Evolutionary conservation across 2,329 filamentous ascomycete species (phyloP).

Genomic region (Cladosporium sp.): DNA sequence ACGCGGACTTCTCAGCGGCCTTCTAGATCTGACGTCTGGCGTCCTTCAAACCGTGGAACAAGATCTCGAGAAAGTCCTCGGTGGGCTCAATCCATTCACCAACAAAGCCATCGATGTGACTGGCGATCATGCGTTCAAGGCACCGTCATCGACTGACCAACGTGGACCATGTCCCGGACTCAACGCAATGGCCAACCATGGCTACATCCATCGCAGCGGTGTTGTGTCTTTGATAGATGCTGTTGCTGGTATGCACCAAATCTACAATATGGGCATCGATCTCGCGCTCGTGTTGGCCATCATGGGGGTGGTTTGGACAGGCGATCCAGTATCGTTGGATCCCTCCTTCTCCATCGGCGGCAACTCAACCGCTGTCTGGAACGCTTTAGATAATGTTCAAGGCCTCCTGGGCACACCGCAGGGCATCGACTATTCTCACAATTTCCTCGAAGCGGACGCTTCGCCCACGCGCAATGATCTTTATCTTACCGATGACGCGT

Average conservation of each 20-base stretch:
- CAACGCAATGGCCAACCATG: slow-evolving; percentile 36
- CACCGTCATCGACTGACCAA: slow-evolving; percentile 23
- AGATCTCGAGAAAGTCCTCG: slow-evolving; percentile 13
- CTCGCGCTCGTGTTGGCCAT: slow-evolving; percentile 35
- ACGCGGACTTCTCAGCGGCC: slow-evolving; percentile 9
- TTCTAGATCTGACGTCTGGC: slow-evolving; percentile 9
- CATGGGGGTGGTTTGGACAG: slow-evolving; percentile 37
- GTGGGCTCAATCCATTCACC: background rate
- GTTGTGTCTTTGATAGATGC: slow-evolving; percentile 35
- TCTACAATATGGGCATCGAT: slow-evolving; percentile 36
- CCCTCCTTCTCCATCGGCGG: slow-evolving; percentile 36
- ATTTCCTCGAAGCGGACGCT: slow-evolving; percentile 58
- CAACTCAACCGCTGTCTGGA: slow-evolving; percentile 34
- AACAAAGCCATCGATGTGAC: slow-evolving; percentile 22
- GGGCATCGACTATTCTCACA: slow-evolving; percentile 54
- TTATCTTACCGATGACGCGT: slow-evolving; percentile 51
- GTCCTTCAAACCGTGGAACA: slow-evolving; percentile 16
- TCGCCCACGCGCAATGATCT: slow-evolving; percentile 57
- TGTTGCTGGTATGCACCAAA: slow-evolving; percentile 23
- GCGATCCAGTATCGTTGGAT: slow-evolving; percentile 46
- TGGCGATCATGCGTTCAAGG: slow-evolving; percentile 23
- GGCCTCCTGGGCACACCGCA: slow-evolving; percentile 32
- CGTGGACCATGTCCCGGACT: slow-evolving; percentile 27
- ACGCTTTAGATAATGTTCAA: slow-evolving; percentile 41
- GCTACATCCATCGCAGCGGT: slow-evolving; percentile 33